Evolutionary conservation across 306 rosid genomes (phyloP).

Genomic region (Dalbergia oliveri): DNA sequence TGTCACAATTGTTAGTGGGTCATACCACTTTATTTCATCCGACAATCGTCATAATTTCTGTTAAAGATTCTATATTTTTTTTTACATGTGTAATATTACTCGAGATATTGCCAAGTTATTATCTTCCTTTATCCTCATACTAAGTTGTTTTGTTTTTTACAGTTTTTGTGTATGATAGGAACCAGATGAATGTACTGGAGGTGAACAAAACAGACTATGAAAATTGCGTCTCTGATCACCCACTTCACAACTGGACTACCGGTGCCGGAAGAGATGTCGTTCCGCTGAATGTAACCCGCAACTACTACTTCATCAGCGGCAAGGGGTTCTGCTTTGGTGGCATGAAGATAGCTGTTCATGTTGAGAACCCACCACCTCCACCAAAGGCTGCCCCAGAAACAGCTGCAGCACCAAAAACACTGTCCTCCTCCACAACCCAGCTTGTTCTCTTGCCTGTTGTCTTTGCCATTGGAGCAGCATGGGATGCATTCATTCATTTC

Average conservation of each 20-base stretch:
- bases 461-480: slow-evolving; percentile 67
- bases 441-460: slow-evolving; percentile 61
- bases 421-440: slow-evolving; percentile 35
- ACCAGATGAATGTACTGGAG: slow-evolving; percentile 82
- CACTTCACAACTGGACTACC: slow-evolving; percentile 76
- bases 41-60: no score
- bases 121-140: not conserved
- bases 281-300: slow-evolving; percentile 80
- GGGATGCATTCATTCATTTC: slow-evolving; percentile 66
- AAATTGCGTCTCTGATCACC: slow-evolving; percentile 73
- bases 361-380: slow-evolving; percentile 80
- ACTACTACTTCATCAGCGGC: slow-evolving; percentile 81
- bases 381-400: slow-evolving; percentile 57
- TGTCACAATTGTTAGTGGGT: no score
- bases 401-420: slow-evolving; percentile 45
- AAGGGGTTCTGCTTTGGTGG: slow-evolving; percentile 92
- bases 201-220: slow-evolving; percentile 92
- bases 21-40: no score
- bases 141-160: slow-evolving; percentile 24
- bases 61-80: no score
- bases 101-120: not conserved
- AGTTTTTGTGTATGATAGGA: slow-evolving; percentile 96
- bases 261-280: slow-evolving; percentile 98
- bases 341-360: slow-evolving; percentile 79
- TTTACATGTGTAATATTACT: no score